These are phyloP conservation scores for Bacidia rubella DNA, from an alignment of 495 filamentous ascomycete genomes.

Conservation along the genomic window DNA sequence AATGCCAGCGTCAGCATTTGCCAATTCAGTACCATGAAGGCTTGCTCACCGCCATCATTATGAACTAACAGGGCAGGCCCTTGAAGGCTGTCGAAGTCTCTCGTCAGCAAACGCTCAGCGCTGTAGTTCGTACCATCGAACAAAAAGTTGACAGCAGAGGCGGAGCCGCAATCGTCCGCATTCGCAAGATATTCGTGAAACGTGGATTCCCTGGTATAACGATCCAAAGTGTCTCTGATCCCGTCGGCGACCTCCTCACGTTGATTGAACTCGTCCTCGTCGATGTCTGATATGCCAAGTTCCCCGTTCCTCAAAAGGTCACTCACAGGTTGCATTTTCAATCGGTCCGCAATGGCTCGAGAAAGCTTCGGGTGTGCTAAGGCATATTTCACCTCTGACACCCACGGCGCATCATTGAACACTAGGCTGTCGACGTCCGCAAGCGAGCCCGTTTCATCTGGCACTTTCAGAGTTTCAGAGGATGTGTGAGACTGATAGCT, in stretches of 20 bases:
- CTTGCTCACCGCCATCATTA: conserved; percentile 22
- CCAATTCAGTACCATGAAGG: neutral
- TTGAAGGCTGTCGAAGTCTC: conserved; percentile 21
- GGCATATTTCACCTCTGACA: neutral
- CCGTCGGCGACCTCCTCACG: conserved; percentile 21
- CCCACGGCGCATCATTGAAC: neutral
- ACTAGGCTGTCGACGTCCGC: neutral
- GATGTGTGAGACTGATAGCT: neutral
- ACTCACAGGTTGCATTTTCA: neutral
- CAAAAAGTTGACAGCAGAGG: conserved; percentile 25
- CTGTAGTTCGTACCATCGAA: conserved; percentile 18
- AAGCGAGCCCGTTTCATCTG: neutral
- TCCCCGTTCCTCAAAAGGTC: neutral
- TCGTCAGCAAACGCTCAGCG: conserved; percentile 17
- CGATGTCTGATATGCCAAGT: conserved; percentile 4
- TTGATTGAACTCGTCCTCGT: conserved; percentile 29
- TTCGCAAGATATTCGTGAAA: conserved; percentile 34
- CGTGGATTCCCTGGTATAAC: conserved; percentile 26
- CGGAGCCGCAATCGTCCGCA: conserved; percentile 25
- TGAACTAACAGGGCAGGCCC: conserved; percentile 28
- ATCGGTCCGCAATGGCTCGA: neutral
- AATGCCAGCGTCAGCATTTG: neutral
- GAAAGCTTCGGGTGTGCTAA: neutral
- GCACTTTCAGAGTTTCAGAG: neutral
- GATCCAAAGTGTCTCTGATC: conserved; percentile 27